Evolutionary conservation across 176 grass and related monocot genomes (phyloP).

Genomic region (Tuctoria greenei): DNA sequence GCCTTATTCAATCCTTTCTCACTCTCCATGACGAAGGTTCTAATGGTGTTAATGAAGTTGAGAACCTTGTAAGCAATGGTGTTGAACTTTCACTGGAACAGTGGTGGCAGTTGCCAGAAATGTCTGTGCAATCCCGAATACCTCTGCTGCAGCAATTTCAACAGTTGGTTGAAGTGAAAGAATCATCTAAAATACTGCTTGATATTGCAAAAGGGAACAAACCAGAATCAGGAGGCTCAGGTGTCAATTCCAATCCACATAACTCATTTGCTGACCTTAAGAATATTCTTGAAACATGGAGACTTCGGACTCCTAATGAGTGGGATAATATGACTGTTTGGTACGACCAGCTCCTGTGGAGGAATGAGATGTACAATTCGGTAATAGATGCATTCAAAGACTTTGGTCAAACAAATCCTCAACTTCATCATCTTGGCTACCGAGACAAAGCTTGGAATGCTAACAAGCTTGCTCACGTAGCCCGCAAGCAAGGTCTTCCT

Average conservation of each 20-base stretch:
- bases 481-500: conserved; percentile 93
- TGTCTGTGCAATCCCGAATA: conserved; percentile 81
- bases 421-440: conserved; percentile 98
- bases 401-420: conserved; percentile 81
- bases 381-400: conserved; percentile 99
- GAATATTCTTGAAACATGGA: conserved; percentile 99
- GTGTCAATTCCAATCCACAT: conserved; percentile 64
- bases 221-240: conserved; percentile 75
- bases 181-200: conserved; percentile 86
- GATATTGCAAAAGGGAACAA: conserved; percentile 97
- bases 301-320: conserved; percentile 91
- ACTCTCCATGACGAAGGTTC: conserved; percentile 80
- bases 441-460: conserved; percentile 99
- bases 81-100: conserved; percentile 93
- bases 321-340: conserved; percentile 96
- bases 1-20: conserved; percentile 83
- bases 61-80: conserved; percentile 85
- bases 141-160: conserved; percentile 97
- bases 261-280: conserved; percentile 89
- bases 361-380: conserved; percentile 99
- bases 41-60: conserved; percentile 80
- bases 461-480: conserved; percentile 94
- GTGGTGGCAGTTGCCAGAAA: conserved; percentile 99
- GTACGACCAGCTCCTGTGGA: conserved; percentile 98
- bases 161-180: conserved; percentile 97